Conservation (phyloP, 2,329 filamentous ascomycete species). For the Aspergillus niger region DNA sequence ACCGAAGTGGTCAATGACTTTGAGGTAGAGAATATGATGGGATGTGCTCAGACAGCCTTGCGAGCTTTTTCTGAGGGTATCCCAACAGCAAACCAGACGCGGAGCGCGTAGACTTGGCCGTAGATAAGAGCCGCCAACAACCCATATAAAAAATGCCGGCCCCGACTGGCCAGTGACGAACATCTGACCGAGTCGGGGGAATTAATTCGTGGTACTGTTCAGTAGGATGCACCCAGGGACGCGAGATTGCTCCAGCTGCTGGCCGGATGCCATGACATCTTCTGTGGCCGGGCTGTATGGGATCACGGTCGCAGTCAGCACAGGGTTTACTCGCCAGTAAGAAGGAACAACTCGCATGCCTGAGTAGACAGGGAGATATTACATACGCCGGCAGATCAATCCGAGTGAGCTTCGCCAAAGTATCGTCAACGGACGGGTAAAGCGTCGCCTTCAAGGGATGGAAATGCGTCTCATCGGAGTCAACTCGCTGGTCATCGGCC, state of each 20-base stretch:
- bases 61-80: too few species aligned
- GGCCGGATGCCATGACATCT: not conserved
- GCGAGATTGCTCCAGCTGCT: not conserved
- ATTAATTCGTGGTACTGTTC: not conserved
- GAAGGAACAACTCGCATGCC: not conserved
- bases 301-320: not conserved
- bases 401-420: constrained; percentile 7
- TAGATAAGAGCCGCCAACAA: not conserved
- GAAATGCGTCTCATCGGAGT: not conserved
- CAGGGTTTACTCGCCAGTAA: not conserved
- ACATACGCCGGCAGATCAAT: not conserved
- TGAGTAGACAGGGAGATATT: not conserved
- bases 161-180: not conserved
- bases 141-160: not conserved
- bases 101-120: too few species aligned
- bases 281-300: not conserved
- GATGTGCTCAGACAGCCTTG: too few species aligned
- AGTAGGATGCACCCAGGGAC: not conserved
- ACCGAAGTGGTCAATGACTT: too few species aligned
- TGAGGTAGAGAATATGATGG: too few species aligned
- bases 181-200: constrained; percentile 4
- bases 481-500: not conserved
- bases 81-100: too few species aligned
- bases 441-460: not conserved
- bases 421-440: not conserved